phyloP scores from a whole-genome alignment of 2,329 filamentous ascomycete genomes.

The Beauveria pseudobassiana region DNA sequence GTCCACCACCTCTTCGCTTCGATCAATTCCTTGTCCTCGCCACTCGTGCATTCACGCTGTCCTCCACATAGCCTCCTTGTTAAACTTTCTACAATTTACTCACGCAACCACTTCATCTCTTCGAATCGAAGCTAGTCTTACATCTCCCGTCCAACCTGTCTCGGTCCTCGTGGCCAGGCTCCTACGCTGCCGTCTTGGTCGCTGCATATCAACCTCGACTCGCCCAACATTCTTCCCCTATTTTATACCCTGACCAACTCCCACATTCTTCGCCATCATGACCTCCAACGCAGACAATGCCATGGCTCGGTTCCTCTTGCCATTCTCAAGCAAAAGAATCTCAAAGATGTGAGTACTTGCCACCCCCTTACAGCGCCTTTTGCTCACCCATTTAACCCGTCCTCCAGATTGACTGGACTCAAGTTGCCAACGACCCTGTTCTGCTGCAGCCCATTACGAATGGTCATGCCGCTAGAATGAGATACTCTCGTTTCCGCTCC shows the following conservation, averaged over 20 bases:
- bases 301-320: conserved; percentile 53
- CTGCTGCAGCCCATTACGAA: conserved; percentile 49
- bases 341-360: conserved; percentile 48
- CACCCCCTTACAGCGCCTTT: not conserved
- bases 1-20: not conserved
- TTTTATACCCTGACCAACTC: not conserved
- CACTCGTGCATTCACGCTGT: conserved; percentile 4
- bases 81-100: not conserved
- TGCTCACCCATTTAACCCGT: not conserved
- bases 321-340: conserved; percentile 51
- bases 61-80: not conserved
- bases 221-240: not conserved
- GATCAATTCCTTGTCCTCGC: not conserved
- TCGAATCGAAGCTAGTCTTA: conserved; percentile 1
- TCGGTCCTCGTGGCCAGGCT: not conserved
- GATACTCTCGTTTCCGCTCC: conserved; percentile 45
- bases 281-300: conserved; percentile 48
- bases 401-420: conserved; percentile 50
- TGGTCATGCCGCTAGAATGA: conserved; percentile 54
- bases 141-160: not conserved
- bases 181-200: not conserved
- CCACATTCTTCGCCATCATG: conserved; percentile 27
- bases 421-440: conserved; percentile 47
- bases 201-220: conserved; percentile 6
- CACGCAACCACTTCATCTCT: not conserved